Evolutionary conservation across 352 stramenopile genomes (phyloP), one percentile per base, ranked within the genome.

Genomic region (Pythium phragmiticola): DNA sequence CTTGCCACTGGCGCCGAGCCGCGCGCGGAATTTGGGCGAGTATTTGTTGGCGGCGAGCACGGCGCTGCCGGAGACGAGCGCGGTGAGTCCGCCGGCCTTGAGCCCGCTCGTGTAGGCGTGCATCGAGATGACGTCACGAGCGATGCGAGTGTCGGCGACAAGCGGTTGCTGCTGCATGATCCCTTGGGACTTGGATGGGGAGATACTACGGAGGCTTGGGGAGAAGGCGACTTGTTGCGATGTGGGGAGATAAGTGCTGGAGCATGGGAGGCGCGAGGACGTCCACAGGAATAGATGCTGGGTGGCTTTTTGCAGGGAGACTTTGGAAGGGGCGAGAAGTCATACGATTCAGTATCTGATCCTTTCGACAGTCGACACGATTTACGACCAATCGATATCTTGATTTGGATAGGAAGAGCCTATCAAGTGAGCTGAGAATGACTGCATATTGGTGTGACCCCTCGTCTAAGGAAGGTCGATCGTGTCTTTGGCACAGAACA

Each of bases 1-100:
- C 79, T 94, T 92, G 70, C 77, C 86, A 59, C 83, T 92, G 37
- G 79, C 69, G 43, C 73, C 79, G 8, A 94, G 59, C 16, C 86
- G 83, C 45, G 76, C 77, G 73, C 84, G 86, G 78, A 92, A 94
- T 34, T 67, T 72, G 1, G 74, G 68, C 72, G 59, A 90, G 68
- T 86, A 80, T 43, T 83, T 83, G 65, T 92, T 12, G 11, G 37
- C 72, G 50, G 79, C 81, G 0, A 70, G 46, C 14, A 75, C 37
- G 42, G 88, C 84, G 48, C 43, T 52, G 36, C 57, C 48, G 52
- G 49, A 73, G 0, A 66, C 58, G 21, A 86, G 48, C 0, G 60
- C 70, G 0, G 73, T 67, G 7, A 71, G 52, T 0, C 78, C 72
- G 34, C 76, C 81, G 14, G 80, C 72, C 47, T 84, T 78, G 7